Base-by-base conservation (phyloP, 139 green algal genomes). In the Eudorina sp. region DNA sequence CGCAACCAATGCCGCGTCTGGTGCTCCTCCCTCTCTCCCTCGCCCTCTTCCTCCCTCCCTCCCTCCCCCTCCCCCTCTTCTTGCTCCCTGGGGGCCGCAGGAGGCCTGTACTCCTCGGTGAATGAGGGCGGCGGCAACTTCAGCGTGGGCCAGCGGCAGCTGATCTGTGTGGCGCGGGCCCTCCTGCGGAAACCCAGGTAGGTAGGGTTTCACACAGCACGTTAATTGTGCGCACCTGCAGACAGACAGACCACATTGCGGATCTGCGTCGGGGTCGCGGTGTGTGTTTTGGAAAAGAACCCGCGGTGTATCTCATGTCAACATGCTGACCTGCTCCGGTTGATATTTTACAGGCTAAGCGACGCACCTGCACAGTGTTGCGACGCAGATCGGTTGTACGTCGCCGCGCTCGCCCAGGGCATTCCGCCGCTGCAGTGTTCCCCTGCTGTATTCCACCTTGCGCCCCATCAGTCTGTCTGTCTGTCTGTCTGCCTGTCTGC, bases 91-190 rank as follows among this genome's bases (percentile, higher is more conserved):
- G 64, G 7, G 64, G 29, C 9, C 45, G 72, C 14, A 13, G 72
- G 83, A 88, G 9, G 89, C 1, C 88, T 97, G 79, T 89, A 83
- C 2, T 70, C 90, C 7, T 46, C 86, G 18, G 93, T 98, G 34
- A 80, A 87, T 1, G 96, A 98, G 79, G 91, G 89, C 85, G 96
- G 96, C 14, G 92, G 94, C 60, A 98, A 98, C 91, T 89, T 94
- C 62, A 92, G 78, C 34, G 89, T 87, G 95, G 96, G 96, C 21
- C 95, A 98, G 94, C 90, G 96, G 38, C 96, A 98, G 92, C 93
- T 98, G 43, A 83, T 98, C 31, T 98, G 96, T 89, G 85, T 98
- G 76, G 96, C 95, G 0, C 92, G 94, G 69, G 93, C 94, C 0
- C 84, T 97, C 64, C 85, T 97, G 72, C 90, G 84, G 83, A 92